A percentile compares a stretch with the other conserved stretches of the same genome.
These are phyloP conservation scores for Globisporangium iwayamae DNA, from an alignment of 352 stramenopile genomes.

Conservation along the genomic window DNA sequence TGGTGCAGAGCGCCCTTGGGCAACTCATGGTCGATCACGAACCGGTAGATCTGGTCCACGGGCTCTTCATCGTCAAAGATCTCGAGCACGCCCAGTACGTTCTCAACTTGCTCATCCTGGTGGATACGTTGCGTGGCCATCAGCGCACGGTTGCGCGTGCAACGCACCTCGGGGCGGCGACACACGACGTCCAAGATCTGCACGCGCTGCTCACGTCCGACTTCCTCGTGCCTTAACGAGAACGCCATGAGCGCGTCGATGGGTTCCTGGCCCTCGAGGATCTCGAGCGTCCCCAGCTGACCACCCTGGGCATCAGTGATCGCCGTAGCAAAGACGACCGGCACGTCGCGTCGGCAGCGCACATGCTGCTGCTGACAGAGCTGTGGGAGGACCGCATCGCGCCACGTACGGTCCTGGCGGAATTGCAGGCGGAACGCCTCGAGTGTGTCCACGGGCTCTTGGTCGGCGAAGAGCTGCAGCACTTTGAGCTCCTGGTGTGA, in stretches of 20 bases:
- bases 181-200: conserved; percentile 11
- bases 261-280: conserved; percentile 27
- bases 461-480: conserved; percentile 30
- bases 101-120: conserved; percentile 15
- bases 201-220: conserved; percentile 8
- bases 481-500: conserved; percentile 14
- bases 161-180: conserved; percentile 13
- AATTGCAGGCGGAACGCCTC: conserved; percentile 43
- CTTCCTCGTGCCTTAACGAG: conserved; percentile 15
- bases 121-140: conserved; percentile 47
- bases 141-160: conserved; percentile 35
- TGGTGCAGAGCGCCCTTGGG: conserved; percentile 31
- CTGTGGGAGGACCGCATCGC: conserved; percentile 34
- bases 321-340: conserved; percentile 17
- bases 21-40: conserved; percentile 46
- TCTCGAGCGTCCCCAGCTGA: conserved; percentile 16
- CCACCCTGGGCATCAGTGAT: conserved; percentile 17
- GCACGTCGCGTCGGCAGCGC: conserved; percentile 19
- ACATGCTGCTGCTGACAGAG: conserved; percentile 18
- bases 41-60: conserved; percentile 69
- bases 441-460: conserved; percentile 55
- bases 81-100: conserved; percentile 42
- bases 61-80: conserved; percentile 69
- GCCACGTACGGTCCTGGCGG: conserved; percentile 30
- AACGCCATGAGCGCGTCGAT: conserved; percentile 27